Base-by-base conservation (phyloP, 2,329 filamentous ascomycete genomes). In the Arthrobotrys sinensis region DNA sequence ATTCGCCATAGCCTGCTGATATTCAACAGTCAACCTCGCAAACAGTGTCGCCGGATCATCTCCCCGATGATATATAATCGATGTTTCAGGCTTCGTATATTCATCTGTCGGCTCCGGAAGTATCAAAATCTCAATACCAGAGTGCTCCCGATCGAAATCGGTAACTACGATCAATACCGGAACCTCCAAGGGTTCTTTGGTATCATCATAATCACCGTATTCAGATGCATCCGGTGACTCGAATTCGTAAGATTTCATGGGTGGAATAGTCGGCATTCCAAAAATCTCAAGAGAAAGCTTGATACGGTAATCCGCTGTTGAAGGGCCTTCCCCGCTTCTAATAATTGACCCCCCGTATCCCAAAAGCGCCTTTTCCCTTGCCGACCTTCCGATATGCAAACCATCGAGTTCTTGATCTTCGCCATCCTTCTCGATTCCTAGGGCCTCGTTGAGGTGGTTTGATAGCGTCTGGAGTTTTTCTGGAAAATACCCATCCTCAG, bases 111-210 rank as follows among this genome's bases (percentile, higher is more conserved):
- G 67, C n/a, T 78, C 75, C 1, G 75, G 75, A 4, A 78, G 52
- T 19, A 78, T 24, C 24, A 71, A n/a, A 21, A 78, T 67, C 36
- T 78, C 66, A 14, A 78, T 67, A 3, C 75, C 75, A 1, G 52
- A 24, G 21, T 78, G 52, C 10, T 34, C 36, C 24, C 45, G 32
- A n/a, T 78, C 75, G 21, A 50, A 78, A 19, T 78, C 75, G 3
- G 67, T 62, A 10, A 78, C 53, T 5, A 52, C 6, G 14, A 78
- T 72, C 21, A 64, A 21, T 0, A 38, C 36, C 3, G 75, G 75
- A 3, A 53, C 12, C 1, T 2, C 2, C 21, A 38, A 45, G 7
- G 12, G 28, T 36, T 48, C 38, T 28, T 62, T 28, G 0, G 28
- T 8, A 21, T 28, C 16, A 38, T 43, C 4, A 16, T n/a, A n/a